These are phyloP conservation scores for Silene vulgaris DNA, from an alignment of 179 eudicot genomes.

Conservation along the genomic window DNA sequence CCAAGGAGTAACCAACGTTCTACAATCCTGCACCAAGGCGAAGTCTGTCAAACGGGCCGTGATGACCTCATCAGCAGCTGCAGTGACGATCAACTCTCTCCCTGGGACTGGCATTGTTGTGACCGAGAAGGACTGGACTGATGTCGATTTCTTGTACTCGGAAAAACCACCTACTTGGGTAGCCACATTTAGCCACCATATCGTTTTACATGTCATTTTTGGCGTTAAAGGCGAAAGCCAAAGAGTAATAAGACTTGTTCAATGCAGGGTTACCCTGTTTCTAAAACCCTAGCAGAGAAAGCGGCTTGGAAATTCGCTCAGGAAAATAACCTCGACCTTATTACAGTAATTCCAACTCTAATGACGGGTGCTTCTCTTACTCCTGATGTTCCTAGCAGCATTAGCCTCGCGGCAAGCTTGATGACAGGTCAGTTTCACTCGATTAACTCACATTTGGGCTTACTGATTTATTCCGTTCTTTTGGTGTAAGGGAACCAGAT, in stretches of 20 bases:
- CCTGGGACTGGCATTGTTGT: conserved; percentile 51
- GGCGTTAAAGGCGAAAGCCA: no score
- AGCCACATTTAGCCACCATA: not conserved
- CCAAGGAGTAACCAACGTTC: conserved; percentile 54
- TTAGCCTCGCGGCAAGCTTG: conserved; percentile 48
- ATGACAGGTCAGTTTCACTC: conserved; percentile 43
- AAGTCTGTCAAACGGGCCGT: conserved; percentile 57
- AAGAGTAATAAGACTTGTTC: not conserved
- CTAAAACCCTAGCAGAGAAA: conserved; percentile 63
- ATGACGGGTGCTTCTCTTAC: conserved; percentile 63
- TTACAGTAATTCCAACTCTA: conserved; percentile 57
- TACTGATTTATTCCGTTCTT: not conserved
- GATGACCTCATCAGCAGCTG: conserved; percentile 75
- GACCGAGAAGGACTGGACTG: conserved; percentile 63
- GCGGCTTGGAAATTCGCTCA: conserved; percentile 66
- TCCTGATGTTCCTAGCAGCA: conserved; percentile 48
- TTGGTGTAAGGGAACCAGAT: no score
- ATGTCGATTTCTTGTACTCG: conserved; percentile 49
- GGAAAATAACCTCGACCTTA: conserved; percentile 56
- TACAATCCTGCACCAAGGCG: conserved; percentile 49
- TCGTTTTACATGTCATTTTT: no score
- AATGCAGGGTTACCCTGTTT: conserved; percentile 59
- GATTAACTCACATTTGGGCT: no score
- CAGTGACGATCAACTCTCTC: conserved; percentile 47
- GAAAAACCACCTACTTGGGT: conserved; percentile 75